Conservation (phyloP, 306 rosid species). For the Abrus precatorius region DNA sequence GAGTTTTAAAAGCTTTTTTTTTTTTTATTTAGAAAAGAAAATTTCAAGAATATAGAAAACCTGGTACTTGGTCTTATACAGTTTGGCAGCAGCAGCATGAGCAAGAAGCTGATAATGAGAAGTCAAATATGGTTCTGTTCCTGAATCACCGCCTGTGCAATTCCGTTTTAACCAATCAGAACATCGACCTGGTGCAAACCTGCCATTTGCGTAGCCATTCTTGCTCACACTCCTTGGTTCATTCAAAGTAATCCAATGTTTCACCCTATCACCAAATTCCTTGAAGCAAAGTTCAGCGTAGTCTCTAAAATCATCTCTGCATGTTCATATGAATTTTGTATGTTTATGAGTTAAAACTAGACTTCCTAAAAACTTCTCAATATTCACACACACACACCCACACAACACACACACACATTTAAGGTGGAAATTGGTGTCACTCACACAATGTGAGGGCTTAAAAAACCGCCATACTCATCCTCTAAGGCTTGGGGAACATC, state of each 20-base stretch:
- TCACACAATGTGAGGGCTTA: constrained; percentile 63
- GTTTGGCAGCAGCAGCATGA: constrained; percentile 67
- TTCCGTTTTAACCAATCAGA: constrained; percentile 60
- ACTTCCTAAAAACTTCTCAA: constrained; percentile 25
- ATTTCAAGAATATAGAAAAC: constrained; percentile 45
- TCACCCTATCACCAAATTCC: constrained; percentile 75
- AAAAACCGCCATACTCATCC: constrained; percentile 66
- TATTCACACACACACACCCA: background rate
- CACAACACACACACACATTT: background rate
- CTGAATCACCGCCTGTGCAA: constrained; percentile 73
- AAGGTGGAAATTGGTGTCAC: constrained; percentile 38
- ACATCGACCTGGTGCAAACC: constrained; percentile 71
- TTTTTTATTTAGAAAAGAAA: background rate
- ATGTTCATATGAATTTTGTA: constrained; percentile 4
- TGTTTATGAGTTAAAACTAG: constrained; percentile 21
- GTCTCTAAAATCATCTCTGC: constrained; percentile 62
- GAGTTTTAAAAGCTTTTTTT: background rate
- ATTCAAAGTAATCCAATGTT: constrained; percentile 76
- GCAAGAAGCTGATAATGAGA: constrained; percentile 70
- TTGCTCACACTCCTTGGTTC: constrained; percentile 60
- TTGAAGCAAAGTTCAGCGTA: constrained; percentile 72
- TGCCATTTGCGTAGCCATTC: constrained; percentile 61
- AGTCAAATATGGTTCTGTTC: constrained; percentile 71
- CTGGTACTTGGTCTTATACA: constrained; percentile 68
- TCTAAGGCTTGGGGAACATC: constrained; percentile 56